A percentile compares a stretch with the other conserved stretches of the same genome.
phyloP scores from a whole-genome alignment of 179 eudicot species.

The Actinidia polygama region DNA sequence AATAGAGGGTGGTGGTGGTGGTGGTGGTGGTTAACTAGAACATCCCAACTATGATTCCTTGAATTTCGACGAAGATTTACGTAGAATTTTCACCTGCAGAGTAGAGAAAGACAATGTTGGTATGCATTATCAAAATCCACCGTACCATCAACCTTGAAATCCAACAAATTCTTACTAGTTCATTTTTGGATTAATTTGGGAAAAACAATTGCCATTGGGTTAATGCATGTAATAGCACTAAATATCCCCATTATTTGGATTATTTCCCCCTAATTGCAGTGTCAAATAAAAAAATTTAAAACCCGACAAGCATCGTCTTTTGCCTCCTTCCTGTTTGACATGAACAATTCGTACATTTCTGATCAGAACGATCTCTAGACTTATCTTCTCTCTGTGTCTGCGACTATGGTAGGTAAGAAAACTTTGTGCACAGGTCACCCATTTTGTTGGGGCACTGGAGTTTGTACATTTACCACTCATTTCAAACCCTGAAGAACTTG shows the following conservation, averaged over 20 bases:
- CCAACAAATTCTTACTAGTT: neutral
- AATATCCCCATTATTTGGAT: neutral
- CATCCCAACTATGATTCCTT: neutral
- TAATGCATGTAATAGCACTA: neutral
- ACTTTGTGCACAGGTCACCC: too few relatives aligned
- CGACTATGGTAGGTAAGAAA: too few relatives aligned
- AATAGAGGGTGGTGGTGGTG: neutral
- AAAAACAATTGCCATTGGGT: neutral
- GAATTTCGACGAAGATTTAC: neutral
- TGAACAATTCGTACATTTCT: too few relatives aligned
- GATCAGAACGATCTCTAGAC: too few relatives aligned
- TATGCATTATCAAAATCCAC: neutral
- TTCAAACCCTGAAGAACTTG: too few relatives aligned
- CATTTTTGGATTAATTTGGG: neutral
- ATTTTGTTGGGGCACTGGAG: too few relatives aligned
- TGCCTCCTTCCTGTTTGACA: too few relatives aligned
- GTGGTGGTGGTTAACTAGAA: neutral
- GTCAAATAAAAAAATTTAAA: too few relatives aligned
- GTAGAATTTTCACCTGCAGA: neutral
- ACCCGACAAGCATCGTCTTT: too few relatives aligned
- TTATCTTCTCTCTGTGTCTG: too few relatives aligned
- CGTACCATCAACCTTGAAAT: neutral
- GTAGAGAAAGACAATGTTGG: neutral
- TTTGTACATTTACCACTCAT: too few relatives aligned
- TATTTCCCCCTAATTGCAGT: neutral